These are phyloP conservation scores for Linanthus parryae DNA, from an alignment of 148 eudicot species.

Conservation along the genomic window DNA sequence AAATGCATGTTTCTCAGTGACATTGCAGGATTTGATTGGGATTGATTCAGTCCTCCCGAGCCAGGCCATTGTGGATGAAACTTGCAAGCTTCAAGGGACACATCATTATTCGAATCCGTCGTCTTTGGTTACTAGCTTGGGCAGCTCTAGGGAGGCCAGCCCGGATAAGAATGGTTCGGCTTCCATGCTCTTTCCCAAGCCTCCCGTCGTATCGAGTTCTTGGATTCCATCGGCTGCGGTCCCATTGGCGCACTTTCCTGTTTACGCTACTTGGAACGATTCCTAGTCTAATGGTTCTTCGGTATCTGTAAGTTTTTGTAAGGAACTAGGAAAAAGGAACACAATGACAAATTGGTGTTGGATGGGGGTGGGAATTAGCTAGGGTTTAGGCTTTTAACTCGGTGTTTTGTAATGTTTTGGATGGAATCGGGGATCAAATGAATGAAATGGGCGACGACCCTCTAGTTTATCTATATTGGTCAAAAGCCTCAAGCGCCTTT, in stretches of 20 bases:
- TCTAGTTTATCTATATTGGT: too few species aligned
- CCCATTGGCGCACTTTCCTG: slow-evolving; percentile 50
- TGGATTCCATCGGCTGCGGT: slow-evolving; percentile 40
- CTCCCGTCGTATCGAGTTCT: slow-evolving; percentile 11
- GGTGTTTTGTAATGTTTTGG: slow-evolving; percentile 6
- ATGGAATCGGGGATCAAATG: slow-evolving; percentile 24
- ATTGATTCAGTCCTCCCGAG: slow-evolving; percentile 16
- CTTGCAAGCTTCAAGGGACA: slow-evolving; percentile 11
- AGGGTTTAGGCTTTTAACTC: slow-evolving; percentile 7
- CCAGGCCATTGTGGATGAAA: slow-evolving; percentile 3
- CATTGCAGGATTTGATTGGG: slow-evolving; percentile 32
- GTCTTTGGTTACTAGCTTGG: slow-evolving; percentile 60
- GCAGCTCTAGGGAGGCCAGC: slow-evolving; percentile 76
- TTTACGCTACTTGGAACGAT: slow-evolving; percentile 70
- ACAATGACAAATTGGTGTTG: slow-evolving; percentile 6
- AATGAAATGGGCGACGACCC: slow-evolving; percentile 19
- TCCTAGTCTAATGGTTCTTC: slow-evolving; percentile 12
- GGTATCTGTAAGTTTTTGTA: slow-evolving; percentile 10
- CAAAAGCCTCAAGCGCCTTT: too few species aligned
- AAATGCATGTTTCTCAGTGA: slow-evolving; percentile 24
- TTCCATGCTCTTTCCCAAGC: slow-evolving; percentile 11
- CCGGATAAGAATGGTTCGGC: slow-evolving; percentile 38
- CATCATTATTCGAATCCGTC: slow-evolving; percentile 43
- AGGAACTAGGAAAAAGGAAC: slow-evolving; percentile 8
- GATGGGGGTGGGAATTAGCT: slow-evolving; percentile 6